phyloP scores from a whole-genome alignment of 352 stramenopile species.

The Phytophthora pseudosyringae region DNA sequence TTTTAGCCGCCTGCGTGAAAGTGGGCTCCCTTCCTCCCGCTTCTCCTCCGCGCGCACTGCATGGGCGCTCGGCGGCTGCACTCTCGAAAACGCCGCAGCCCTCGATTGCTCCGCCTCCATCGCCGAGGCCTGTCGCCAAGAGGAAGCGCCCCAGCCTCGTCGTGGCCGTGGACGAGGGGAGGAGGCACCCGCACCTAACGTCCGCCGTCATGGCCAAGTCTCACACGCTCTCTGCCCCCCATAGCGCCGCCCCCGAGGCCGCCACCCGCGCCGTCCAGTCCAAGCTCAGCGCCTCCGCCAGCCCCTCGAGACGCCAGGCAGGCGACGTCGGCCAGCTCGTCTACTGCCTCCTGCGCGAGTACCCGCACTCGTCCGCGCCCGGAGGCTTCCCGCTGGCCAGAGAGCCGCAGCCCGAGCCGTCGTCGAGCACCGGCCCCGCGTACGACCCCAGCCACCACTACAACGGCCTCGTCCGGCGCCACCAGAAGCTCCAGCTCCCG shows the following conservation, averaged over 20 bases:
- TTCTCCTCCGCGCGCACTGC: background rate
- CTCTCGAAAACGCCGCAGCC: slow-evolving; percentile 13
- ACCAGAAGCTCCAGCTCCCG: slow-evolving; percentile 22
- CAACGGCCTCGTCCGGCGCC: slow-evolving; percentile 23
- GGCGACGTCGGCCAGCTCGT: slow-evolving; percentile 43
- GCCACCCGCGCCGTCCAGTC: slow-evolving; percentile 32
- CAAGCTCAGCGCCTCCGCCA: slow-evolving; percentile 21
- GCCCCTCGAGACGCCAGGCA: slow-evolving; percentile 26
- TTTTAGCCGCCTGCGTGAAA: slow-evolving; percentile 17
- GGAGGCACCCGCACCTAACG: slow-evolving; percentile 6
- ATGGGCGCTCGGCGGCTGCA: slow-evolving; percentile 2
- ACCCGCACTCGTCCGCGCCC: slow-evolving; percentile 28
- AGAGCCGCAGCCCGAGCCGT: slow-evolving; percentile 25
- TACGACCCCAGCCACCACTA: slow-evolving; percentile 37
- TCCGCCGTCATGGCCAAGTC: slow-evolving; percentile 27
- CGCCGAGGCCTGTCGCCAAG: slow-evolving; percentile 1
- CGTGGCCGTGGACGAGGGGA: slow-evolving; percentile 6
- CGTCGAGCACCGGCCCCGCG: background rate
- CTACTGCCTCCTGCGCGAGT: slow-evolving; percentile 43
- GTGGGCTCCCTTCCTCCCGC: slow-evolving; percentile 1
- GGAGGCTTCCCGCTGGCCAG: slow-evolving; percentile 27
- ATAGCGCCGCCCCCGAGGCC: slow-evolving; percentile 7
- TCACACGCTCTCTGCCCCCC: slow-evolving; percentile 30
- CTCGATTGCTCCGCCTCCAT: slow-evolving; percentile 10
- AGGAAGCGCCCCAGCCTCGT: slow-evolving; percentile 10